Percentiles rank a stretch among this genome's conserved stretches.
These are phyloP conservation scores for Didymella glomerata DNA, from an alignment of 2,329 filamentous ascomycete genomes.

Conservation along the genomic window DNA sequence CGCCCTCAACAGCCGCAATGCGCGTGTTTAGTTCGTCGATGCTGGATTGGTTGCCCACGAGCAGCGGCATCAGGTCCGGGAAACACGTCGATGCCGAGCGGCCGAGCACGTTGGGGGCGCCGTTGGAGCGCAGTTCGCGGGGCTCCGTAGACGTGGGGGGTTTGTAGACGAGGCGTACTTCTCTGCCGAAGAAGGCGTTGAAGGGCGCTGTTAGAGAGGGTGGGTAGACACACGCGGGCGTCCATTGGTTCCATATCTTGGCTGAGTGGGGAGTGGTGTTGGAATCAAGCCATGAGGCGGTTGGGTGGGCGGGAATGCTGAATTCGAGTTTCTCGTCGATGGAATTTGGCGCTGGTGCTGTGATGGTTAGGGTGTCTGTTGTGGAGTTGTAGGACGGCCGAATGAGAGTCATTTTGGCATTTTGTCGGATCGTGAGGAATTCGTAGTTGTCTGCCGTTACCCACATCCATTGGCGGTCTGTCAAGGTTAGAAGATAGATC, in stretches of 20 bases:
- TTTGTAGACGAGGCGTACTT: conserved; percentile 69
- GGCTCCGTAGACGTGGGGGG: conserved; percentile 59
- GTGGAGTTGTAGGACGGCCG: conserved; percentile 60
- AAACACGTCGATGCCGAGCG: conserved; percentile 64
- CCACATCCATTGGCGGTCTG: conserved; percentile 73
- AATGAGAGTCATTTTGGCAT: conserved; percentile 70
- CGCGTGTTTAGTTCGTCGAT: conserved; percentile 67
- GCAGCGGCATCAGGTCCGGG: conserved; percentile 66
- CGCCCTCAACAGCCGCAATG: conserved; percentile 51
- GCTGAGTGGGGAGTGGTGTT: conserved; percentile 62
- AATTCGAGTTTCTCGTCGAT: conserved; percentile 51
- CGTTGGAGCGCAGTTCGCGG: conserved; percentile 65
- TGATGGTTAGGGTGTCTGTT: conserved; percentile 59
- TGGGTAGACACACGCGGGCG: conserved; percentile 65
- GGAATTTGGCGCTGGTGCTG: conserved; percentile 52
- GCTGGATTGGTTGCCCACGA: conserved; percentile 64
- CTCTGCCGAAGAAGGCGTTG: conserved; percentile 63
- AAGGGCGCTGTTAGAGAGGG: conserved; percentile 62
- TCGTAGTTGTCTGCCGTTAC: conserved; percentile 61
- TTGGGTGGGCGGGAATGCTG: conserved; percentile 64
- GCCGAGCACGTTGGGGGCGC: conserved; percentile 63
- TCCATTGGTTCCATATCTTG: conserved; percentile 67
- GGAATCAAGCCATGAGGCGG: conserved; percentile 60
- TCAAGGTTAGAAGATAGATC: conserved; percentile 12
- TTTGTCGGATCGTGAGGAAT: conserved; percentile 70